phyloP scores from a whole-genome alignment of 768 basidiomycete species.

The Antrodiella citrinella region DNA sequence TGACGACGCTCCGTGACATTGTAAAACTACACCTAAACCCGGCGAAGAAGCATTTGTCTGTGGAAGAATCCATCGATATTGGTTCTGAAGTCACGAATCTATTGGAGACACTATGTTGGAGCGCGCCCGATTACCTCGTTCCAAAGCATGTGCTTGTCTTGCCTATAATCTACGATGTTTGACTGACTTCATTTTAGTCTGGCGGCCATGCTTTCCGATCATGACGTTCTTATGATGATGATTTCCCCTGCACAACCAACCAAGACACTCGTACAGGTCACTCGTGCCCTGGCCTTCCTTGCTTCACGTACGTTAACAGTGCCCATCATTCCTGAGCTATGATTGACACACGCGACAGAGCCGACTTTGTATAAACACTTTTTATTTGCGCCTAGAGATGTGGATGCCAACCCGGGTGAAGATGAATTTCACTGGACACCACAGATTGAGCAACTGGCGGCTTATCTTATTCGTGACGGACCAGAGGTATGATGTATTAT shows the following conservation, averaged over 20 bases:
- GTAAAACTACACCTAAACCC: constrained; percentile 34
- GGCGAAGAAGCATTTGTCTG: constrained; percentile 10
- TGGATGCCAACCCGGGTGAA: no score
- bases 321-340: no score
- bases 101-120: constrained; percentile 48
- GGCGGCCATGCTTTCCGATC: constrained; percentile 28
- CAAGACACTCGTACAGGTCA: constrained; percentile 40
- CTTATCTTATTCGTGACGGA: constrained; percentile 14
- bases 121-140: constrained; percentile 34
- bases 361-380: no score
- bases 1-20: constrained; percentile 33
- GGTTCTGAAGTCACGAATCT: constrained; percentile 37
- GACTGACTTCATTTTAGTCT: constrained; percentile 26
- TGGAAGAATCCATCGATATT: constrained; percentile 14
- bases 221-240: constrained; percentile 37
- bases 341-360: no score
- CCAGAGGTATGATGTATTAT: constrained; percentile 13
- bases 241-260: constrained; percentile 43
- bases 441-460: constrained; percentile 24
- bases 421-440: constrained; percentile 8
- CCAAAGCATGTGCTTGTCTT: no score
- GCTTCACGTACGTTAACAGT: constrained; percentile 50
- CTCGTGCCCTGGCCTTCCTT: constrained; percentile 45
- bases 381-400: no score
- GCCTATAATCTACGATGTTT: no score